Percentiles rank a stretch among this genome's conserved stretches.
phyloP scores from a whole-genome alignment of 2,329 filamentous ascomycete genomes.

The Lachnellula cervina region DNA sequence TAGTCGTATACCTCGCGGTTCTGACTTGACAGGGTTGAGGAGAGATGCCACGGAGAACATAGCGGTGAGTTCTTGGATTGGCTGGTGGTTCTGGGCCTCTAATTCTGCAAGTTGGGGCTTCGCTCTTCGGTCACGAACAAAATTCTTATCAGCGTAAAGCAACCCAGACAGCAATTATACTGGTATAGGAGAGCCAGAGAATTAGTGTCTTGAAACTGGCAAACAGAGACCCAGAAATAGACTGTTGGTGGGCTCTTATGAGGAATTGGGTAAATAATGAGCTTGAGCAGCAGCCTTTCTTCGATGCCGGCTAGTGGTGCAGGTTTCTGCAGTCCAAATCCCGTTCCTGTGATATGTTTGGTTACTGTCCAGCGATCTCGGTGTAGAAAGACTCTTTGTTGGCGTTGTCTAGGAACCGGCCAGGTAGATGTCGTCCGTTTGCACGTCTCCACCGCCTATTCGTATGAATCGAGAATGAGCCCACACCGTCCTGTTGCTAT shows the following conservation, averaged over 20 bases:
- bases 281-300: conserved; percentile 20
- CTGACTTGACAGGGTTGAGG: conserved; percentile 52
- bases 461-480: conserved; percentile 35
- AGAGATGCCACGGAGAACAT: conserved; percentile 64
- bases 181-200: conserved; percentile 17
- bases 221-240: conserved; percentile 26
- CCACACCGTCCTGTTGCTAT: conserved; percentile 27
- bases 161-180: conserved; percentile 9
- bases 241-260: conserved; percentile 20
- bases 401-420: conserved; percentile 44
- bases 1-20: conserved; percentile 37
- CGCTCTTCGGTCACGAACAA: conserved; percentile 19
- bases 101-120: conserved; percentile 24
- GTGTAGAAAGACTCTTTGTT: conserved; percentile 43
- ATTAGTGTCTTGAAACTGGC: conserved; percentile 20
- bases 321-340: conserved; percentile 23
- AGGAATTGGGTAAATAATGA: conserved; percentile 19
- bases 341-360: conserved; percentile 21
- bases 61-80: conserved; percentile 23
- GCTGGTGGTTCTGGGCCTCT: conserved; percentile 18
- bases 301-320: conserved; percentile 23
- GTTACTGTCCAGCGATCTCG: conserved; percentile 33
- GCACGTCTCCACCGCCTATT: conserved; percentile 46
- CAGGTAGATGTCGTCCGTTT: conserved; percentile 39
- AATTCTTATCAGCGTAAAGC: conserved; percentile 13